phyloP scores from a whole-genome alignment of 2,329 filamentous ascomycete species.

The Coniochaeta sp. region DNA sequence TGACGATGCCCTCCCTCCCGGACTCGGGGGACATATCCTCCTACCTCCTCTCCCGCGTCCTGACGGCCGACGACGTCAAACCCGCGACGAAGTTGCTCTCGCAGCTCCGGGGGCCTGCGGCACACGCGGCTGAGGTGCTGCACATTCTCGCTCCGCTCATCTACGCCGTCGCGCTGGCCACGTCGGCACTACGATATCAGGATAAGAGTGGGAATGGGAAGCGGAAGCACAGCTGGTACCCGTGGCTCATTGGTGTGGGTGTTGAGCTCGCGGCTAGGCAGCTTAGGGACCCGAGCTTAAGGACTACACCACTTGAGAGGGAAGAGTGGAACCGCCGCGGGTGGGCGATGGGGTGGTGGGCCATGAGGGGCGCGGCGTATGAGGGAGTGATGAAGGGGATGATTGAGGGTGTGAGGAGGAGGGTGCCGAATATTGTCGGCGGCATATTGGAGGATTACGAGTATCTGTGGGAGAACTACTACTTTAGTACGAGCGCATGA shows the following conservation, averaged over 20 bases:
- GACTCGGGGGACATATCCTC: constrained; percentile 74
- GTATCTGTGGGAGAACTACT: constrained; percentile 97
- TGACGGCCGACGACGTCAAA: constrained; percentile 96
- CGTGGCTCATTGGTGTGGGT: constrained; percentile 80
- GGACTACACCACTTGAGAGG: constrained; percentile 79
- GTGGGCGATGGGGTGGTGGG: constrained; percentile 92
- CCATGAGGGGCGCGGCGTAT: constrained; percentile 94
- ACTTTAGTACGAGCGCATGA: constrained; percentile 61
- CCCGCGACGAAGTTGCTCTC: constrained; percentile 83
- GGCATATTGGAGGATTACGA: constrained; percentile 93
- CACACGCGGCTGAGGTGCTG: constrained; percentile 77
- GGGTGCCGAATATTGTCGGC: constrained; percentile 72
- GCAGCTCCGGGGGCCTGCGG: constrained; percentile 58
- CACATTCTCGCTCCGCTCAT: constrained; percentile 85
- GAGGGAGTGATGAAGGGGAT: constrained; percentile 79
- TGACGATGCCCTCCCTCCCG: constrained; percentile 77
- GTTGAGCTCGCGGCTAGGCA: constrained; percentile 89
- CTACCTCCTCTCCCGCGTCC: constrained; percentile 82
- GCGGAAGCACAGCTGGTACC: constrained; percentile 66
- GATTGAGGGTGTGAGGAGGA: constrained; percentile 65
- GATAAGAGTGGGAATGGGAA: constrained; percentile 28
- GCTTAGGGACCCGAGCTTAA: constrained; percentile 64
- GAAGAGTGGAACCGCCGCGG: constrained; percentile 85
- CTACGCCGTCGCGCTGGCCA: constrained; percentile 78
- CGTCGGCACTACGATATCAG: constrained; percentile 4